Evolutionary conservation across 495 filamentous ascomycete genomes (phyloP).

Genomic region (Lasiosphaeriaceae sp.): DNA sequence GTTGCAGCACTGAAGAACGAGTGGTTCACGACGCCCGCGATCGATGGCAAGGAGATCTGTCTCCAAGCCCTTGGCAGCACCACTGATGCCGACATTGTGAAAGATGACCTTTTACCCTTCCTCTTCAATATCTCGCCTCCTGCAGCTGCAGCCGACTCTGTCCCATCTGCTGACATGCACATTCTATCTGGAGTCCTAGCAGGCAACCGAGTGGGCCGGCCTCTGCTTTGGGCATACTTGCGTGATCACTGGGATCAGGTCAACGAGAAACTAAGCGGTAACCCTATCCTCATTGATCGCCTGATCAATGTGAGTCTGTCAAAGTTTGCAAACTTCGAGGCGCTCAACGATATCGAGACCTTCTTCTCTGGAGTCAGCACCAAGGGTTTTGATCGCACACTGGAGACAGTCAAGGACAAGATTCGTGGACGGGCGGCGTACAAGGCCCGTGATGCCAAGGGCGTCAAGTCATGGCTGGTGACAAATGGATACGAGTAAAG

Average conservation of each 20-base stretch:
- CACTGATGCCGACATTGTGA: slow-evolving; percentile 61
- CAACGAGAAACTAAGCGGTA: slow-evolving; percentile 60
- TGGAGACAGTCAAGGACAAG: slow-evolving; percentile 76
- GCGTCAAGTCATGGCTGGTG: slow-evolving; percentile 53
- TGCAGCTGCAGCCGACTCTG: slow-evolving; percentile 34
- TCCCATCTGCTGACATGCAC: slow-evolving; percentile 73
- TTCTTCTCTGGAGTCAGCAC: slow-evolving; percentile 86
- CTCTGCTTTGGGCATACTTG: slow-evolving; percentile 77
- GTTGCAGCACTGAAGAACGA: slow-evolving; percentile 70
- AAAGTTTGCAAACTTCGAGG: slow-evolving; percentile 67
- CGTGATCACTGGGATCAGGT: slow-evolving; percentile 73
- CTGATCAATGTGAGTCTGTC: slow-evolving; percentile 73
- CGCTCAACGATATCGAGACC: slow-evolving; percentile 68
- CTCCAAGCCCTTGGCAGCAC: slow-evolving; percentile 73
- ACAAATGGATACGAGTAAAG: slow-evolving; percentile 21
- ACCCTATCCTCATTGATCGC: slow-evolving; percentile 82
- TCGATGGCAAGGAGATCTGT: slow-evolving; percentile 86
- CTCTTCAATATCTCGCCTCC: slow-evolving; percentile 72
- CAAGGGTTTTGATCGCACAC: slow-evolving; percentile 70
- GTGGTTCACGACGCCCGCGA: slow-evolving; percentile 72
- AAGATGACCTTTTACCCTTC: slow-evolving; percentile 70
- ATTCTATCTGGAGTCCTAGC: slow-evolving; percentile 68
- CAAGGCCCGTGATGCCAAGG: slow-evolving; percentile 63
- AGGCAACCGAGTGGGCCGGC: slow-evolving; percentile 63
- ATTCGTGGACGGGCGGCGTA: slow-evolving; percentile 75